Percentiles rank a stretch among this genome's conserved stretches.
Evolutionary conservation across 2,329 filamentous ascomycete genomes (phyloP).

Genomic region (Aureobasidium subglaciale): DNA sequence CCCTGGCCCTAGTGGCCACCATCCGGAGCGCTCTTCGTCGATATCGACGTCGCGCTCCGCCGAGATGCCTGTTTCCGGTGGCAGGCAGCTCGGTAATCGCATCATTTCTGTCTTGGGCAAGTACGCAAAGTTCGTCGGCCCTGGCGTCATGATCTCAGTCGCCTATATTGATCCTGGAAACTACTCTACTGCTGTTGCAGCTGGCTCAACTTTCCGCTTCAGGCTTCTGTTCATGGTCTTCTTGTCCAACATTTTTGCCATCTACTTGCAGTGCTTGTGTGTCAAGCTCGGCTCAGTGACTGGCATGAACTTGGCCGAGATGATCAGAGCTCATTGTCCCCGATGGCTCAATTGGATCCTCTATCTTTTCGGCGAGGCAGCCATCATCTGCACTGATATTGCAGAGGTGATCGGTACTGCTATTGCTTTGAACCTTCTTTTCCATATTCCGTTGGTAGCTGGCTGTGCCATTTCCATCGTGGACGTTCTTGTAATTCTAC

Average conservation of each 20-base stretch:
- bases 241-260: conserved; percentile 63
- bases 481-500: conserved; percentile 59
- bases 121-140: conserved; percentile 55
- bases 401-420: conserved; percentile 63
- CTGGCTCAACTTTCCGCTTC: conserved; percentile 60
- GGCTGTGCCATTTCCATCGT: conserved; percentile 62
- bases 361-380: conserved; percentile 49
- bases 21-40: neutral
- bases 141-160: conserved; percentile 55
- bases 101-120: conserved; percentile 32
- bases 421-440: conserved; percentile 60
- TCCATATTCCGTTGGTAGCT: conserved; percentile 57
- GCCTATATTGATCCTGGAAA: conserved; percentile 51
- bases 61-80: conserved; percentile 2
- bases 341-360: conserved; percentile 48
- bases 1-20: conserved; percentile 10
- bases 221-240: conserved; percentile 61
- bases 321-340: conserved; percentile 43
- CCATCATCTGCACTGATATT: conserved; percentile 54
- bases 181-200: conserved; percentile 63
- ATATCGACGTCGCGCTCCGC: conserved; percentile 18
- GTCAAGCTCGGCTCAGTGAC: conserved; percentile 51
- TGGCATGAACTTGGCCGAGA: conserved; percentile 43
- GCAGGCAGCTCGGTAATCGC: conserved; percentile 3
- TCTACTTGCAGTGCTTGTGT: conserved; percentile 60